Conservation (phyloP, 129 eudicot species). For the Flaveria bidentis region DNA sequence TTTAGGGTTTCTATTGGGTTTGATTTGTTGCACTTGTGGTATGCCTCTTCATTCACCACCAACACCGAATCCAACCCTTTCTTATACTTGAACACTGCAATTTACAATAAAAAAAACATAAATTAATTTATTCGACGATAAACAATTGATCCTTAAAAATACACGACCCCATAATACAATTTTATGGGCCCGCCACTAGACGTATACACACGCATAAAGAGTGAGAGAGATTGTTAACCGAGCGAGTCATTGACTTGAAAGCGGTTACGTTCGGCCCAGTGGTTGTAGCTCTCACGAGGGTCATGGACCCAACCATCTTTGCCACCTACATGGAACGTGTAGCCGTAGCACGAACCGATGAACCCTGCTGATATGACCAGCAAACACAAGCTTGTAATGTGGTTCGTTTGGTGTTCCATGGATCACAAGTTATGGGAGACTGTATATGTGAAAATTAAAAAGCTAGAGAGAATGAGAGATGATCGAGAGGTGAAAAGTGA, state of each 20-base stretch:
- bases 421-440: neutral
- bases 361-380: slow-evolving; percentile 25
- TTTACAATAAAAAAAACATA: neutral
- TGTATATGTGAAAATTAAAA: neutral
- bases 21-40: slow-evolving; percentile 51
- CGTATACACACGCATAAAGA: too few species aligned
- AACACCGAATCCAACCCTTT: slow-evolving; percentile 64
- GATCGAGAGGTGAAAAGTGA: neutral
- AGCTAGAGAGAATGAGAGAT: neutral
- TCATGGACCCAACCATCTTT: slow-evolving; percentile 60
- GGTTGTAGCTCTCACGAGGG: slow-evolving; percentile 49
- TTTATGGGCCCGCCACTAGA: too few species aligned
- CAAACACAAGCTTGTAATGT: slow-evolving; percentile 23
- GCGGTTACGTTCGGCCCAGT: slow-evolving; percentile 57
- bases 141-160: too few species aligned
- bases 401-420: slow-evolving; percentile 19
- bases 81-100: slow-evolving; percentile 64
- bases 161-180: too few species aligned
- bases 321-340: slow-evolving; percentile 54
- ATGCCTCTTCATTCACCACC: slow-evolving; percentile 52
- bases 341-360: slow-evolving; percentile 32
- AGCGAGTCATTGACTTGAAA: slow-evolving; percentile 69
- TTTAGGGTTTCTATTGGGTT: slow-evolving; percentile 37
- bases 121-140: neutral
- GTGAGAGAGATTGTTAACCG: slow-evolving; percentile 25